Evolutionary conservation across 768 basidiomycete species (phyloP), one percentile per base, ranked within the genome.

Genomic region (Psilocybe azurescens): DNA sequence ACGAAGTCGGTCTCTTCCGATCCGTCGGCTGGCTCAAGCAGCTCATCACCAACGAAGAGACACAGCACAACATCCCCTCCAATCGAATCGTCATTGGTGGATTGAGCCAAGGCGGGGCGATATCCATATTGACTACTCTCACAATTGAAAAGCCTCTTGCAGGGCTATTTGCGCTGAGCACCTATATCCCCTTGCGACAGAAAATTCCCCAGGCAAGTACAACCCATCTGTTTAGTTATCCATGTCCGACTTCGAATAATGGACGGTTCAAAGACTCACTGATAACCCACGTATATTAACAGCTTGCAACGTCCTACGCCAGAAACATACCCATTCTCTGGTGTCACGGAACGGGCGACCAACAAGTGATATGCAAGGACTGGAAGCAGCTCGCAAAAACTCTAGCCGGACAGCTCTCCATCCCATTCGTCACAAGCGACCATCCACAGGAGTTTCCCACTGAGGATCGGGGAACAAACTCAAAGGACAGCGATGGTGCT

Each of bases 51-150:
- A 77, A 75, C 1, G 90, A 93, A 70, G 78, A 87, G 36, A 38
- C 59, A 9, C 83, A 86, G 39, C 75, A 78, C 5, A 83, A 84
- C 30, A 85, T 91, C 46, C 80, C 84, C 1, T 74, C 83, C 20
- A 70, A 82, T 36, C 80, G 87, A 46, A 86, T 92, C 62, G 80
- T 93, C 44, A 63, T 93, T n/a, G 91, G 89, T 5, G 92, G 92
- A 0, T 85, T 92, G 70, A 86, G 84, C 54, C 91, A 93, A 70
- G 91, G 89, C 18, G 88, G 83, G 44, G 84, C 86, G 3, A 79
- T 91, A 59, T 78, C 84, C 3, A 73, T 89, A 9, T 73, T 90
- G 56, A 82, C 83, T 2, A 88, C 81, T 5, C 69, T 91, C 50
- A 87, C 81, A 1, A 79, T 72, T 1, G 62, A 67, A 36, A 77